These are phyloP conservation scores for Penicillium rolfsii DNA, from an alignment of 2,329 filamentous ascomycete genomes.

Conservation along the genomic window DNA sequence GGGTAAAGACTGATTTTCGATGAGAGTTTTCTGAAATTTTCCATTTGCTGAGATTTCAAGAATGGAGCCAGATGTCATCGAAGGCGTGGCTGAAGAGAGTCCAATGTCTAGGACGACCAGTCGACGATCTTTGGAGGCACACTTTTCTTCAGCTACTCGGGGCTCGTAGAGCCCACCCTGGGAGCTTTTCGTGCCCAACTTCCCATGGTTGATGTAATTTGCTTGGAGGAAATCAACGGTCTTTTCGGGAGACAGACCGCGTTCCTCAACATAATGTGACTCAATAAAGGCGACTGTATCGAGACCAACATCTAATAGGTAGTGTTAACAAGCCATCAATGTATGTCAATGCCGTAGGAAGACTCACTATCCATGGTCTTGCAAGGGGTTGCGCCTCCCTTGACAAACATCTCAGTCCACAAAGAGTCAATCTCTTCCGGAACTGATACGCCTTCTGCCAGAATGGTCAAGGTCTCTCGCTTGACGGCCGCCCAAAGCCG, in stretches of 20 bases:
- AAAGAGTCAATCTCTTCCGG: slow-evolving; percentile 56
- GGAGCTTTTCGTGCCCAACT: slow-evolving; percentile 51
- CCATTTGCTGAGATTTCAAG: neutral
- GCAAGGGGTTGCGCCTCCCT: slow-evolving; percentile 38
- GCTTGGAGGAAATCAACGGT: slow-evolving; percentile 52
- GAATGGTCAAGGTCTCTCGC: slow-evolving; percentile 54
- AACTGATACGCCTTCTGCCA: slow-evolving; percentile 55
- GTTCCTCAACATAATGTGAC: slow-evolving; percentile 56
- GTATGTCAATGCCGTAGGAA: neutral
- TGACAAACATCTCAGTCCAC: slow-evolving; percentile 49
- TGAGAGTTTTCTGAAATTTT: neutral
- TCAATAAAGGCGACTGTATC: slow-evolving; percentile 60
- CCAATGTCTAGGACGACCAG: slow-evolving; percentile 32
- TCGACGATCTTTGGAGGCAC: neutral
- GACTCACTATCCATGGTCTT: slow-evolving; percentile 49
- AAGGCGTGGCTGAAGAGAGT: slow-evolving; percentile 12
- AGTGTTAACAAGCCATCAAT: neutral
- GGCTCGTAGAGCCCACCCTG: slow-evolving; percentile 48
- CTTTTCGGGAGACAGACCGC: slow-evolving; percentile 44
- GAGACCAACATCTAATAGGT: slow-evolving; percentile 48
- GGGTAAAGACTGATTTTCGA: slow-evolving; percentile 21
- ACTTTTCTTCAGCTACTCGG: neutral
- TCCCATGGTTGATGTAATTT: slow-evolving; percentile 53
- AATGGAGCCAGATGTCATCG: neutral
- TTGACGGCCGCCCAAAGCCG: slow-evolving; percentile 62